These are phyloP conservation scores for Sinapis alba DNA, from an alignment of 441 rosid genomes.

Conservation along the genomic window DNA sequence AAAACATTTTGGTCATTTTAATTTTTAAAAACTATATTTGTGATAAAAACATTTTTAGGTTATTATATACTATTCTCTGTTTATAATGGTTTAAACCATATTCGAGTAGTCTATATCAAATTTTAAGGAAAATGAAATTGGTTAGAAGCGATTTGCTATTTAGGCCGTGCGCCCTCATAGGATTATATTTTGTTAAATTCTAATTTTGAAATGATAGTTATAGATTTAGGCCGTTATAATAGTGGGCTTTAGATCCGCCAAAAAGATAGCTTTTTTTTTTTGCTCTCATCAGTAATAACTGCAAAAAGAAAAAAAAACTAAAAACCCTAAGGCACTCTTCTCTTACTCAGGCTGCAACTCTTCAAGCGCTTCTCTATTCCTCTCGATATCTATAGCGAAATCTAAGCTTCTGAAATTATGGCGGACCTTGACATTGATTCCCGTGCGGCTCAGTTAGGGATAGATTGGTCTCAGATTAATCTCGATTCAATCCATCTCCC, in stretches of 20 bases:
- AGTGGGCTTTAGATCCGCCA: not conserved
- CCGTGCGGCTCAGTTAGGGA: slow-evolving; percentile 55
- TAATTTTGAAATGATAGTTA: too few species aligned
- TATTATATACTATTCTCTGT: too few species aligned
- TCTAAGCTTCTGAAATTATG: slow-evolving; percentile 2
- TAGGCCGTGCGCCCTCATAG: too few species aligned
- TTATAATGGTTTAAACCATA: too few species aligned
- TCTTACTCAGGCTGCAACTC: not conserved
- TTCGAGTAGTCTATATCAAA: too few species aligned
- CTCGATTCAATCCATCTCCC: slow-evolving; percentile 65
- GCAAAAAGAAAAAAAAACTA: not conserved
- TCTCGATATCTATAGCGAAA: not conserved
- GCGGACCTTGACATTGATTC: slow-evolving; percentile 37
- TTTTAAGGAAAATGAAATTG: too few species aligned
- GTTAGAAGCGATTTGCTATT: too few species aligned
- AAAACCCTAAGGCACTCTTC: slow-evolving; percentile 22
- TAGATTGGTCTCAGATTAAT: slow-evolving; percentile 42
- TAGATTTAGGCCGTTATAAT: not conserved
- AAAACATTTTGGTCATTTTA: too few species aligned
- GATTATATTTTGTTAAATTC: too few species aligned
- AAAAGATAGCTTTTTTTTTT: too few species aligned
- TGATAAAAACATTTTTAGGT: too few species aligned
- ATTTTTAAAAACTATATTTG: too few species aligned
- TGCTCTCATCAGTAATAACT: not conserved
- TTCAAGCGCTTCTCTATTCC: slow-evolving; percentile 11